Percentiles rank a stretch among this genome's conserved stretches.
Evolutionary conservation across 1,139 yeast species (phyloP).

Genomic region (Geotrichum fermentans): DNA sequence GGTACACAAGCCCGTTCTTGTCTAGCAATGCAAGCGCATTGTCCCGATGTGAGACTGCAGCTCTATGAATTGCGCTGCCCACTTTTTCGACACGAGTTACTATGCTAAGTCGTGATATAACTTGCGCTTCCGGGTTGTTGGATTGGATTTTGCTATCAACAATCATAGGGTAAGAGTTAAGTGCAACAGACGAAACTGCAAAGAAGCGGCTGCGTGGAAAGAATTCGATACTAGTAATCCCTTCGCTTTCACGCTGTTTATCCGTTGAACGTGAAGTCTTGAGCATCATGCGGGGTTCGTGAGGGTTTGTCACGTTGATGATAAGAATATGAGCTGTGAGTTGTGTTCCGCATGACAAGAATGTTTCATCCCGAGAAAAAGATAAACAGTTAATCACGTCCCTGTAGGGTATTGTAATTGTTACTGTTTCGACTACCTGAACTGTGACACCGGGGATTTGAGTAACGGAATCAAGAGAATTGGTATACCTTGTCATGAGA

Average conservation of each 20-base stretch:
- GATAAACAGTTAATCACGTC: conserved; percentile 75
- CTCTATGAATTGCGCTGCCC: conserved; percentile 69
- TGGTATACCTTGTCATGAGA: conserved; percentile 11
- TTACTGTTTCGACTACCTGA: conserved; percentile 48
- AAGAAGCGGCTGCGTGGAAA: conserved; percentile 53
- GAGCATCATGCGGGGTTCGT: conserved; percentile 67
- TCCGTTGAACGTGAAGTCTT: conserved; percentile 56
- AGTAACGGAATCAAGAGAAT: not conserved
- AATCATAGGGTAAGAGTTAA: conserved; percentile 52
- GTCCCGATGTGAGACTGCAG: conserved; percentile 67
- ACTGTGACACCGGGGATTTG: conserved; percentile 10
- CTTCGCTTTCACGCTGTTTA: conserved; percentile 67
- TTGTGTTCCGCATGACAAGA: conserved; percentile 73
- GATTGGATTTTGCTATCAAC: conserved; percentile 50
- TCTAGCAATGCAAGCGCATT: conserved; percentile 79
- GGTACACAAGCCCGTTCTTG: conserved; percentile 67
- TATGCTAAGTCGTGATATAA: conserved; percentile 27
- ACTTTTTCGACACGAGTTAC: conserved; percentile 64
- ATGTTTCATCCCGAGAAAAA: conserved; percentile 66
- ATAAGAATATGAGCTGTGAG: conserved; percentile 76
- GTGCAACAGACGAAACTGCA: conserved; percentile 58
- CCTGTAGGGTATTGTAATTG: conserved; percentile 77
- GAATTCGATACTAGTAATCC: conserved; percentile 75
- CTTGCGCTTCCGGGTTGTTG: conserved; percentile 36
- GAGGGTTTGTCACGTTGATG: conserved; percentile 59